phyloP scores from a whole-genome alignment of 2,329 filamentous ascomycete genomes.

The Cryphonectria radicalis region DNA sequence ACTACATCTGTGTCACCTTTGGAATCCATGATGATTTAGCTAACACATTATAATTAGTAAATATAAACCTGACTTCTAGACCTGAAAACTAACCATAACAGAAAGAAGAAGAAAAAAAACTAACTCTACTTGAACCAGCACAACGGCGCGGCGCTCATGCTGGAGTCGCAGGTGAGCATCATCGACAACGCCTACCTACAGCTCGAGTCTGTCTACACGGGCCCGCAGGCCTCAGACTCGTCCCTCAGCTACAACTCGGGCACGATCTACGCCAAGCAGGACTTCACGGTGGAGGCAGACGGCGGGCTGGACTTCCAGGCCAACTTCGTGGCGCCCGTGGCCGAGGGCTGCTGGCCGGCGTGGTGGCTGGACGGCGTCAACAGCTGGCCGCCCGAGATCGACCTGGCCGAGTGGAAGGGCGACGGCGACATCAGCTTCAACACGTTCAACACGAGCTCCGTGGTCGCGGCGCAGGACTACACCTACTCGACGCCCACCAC shows the following conservation, averaged over 20 bases:
- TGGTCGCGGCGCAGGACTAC: conserved; percentile 49
- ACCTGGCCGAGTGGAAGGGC: conserved; percentile 63
- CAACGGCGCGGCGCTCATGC: conserved; percentile 59
- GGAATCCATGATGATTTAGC: neutral
- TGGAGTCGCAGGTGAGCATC: conserved; percentile 48
- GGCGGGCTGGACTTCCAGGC: conserved; percentile 46
- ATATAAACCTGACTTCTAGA: neutral
- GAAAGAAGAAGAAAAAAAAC: neutral
- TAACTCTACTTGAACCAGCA: conserved; percentile 37
- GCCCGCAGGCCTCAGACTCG: conserved; percentile 42
- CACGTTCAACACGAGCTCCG: conserved; percentile 51
- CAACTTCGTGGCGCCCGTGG: conserved; percentile 44
- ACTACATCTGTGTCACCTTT: neutral
- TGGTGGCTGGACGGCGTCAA: conserved; percentile 59
- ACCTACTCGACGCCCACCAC: conserved; percentile 47
- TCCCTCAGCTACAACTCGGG: conserved; percentile 56
- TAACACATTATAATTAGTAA: neutral
- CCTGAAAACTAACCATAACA: neutral
- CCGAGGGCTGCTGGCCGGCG: conserved; percentile 56
- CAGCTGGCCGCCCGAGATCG: conserved; percentile 60
- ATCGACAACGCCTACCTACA: conserved; percentile 45
- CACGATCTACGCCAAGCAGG: conserved; percentile 42
- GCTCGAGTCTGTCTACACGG: conserved; percentile 49
- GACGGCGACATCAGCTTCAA: conserved; percentile 57
- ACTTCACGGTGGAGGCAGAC: conserved; percentile 42